These are phyloP conservation scores for Biscogniauxia sp. DNA, from an alignment of 2,329 filamentous ascomycete genomes.

Conservation along the genomic window DNA sequence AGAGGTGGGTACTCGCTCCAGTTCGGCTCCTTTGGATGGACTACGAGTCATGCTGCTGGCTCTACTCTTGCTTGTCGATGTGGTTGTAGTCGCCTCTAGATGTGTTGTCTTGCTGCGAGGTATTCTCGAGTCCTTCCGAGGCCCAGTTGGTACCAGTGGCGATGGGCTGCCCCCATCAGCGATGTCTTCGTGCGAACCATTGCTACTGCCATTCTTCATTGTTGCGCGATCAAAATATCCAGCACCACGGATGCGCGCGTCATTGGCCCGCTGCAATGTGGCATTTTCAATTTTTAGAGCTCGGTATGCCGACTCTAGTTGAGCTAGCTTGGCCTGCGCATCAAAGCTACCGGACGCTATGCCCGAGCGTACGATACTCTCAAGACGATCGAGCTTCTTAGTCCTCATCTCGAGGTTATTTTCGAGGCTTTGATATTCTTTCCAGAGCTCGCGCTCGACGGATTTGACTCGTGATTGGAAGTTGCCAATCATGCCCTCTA, in stretches of 20 bases:
- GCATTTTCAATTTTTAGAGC: slow-evolving; percentile 64
- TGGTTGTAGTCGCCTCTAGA: slow-evolving; percentile 28
- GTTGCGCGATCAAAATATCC: slow-evolving; percentile 32
- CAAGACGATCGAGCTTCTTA: slow-evolving; percentile 84
- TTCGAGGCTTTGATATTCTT: slow-evolving; percentile 86
- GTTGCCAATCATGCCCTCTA: slow-evolving; percentile 74
- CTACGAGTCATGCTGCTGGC: slow-evolving; percentile 27
- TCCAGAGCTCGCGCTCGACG: slow-evolving; percentile 87
- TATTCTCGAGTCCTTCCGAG: slow-evolving; percentile 33
- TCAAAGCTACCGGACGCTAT: slow-evolving; percentile 49
- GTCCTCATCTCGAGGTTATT: slow-evolving; percentile 73
- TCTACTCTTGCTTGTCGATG: slow-evolving; percentile 23
- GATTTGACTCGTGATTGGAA: slow-evolving; percentile 78
- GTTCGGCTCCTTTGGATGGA: slow-evolving; percentile 23
- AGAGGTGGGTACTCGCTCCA: slow-evolving; percentile 25
- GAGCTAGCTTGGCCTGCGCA: slow-evolving; percentile 44
- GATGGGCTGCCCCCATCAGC: slow-evolving; percentile 47
- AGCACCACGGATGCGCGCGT: slow-evolving; percentile 49
- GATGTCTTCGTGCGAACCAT: slow-evolving; percentile 33
- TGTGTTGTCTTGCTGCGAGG: slow-evolving; percentile 39
- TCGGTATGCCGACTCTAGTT: slow-evolving; percentile 60
- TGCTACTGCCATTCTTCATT: slow-evolving; percentile 40
- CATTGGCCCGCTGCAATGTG: slow-evolving; percentile 65
- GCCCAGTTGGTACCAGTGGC: slow-evolving; percentile 54
- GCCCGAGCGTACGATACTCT: slow-evolving; percentile 71